Conservation (phyloP, 108 stramenopile species). For the Conticribra guillardii region DNA sequence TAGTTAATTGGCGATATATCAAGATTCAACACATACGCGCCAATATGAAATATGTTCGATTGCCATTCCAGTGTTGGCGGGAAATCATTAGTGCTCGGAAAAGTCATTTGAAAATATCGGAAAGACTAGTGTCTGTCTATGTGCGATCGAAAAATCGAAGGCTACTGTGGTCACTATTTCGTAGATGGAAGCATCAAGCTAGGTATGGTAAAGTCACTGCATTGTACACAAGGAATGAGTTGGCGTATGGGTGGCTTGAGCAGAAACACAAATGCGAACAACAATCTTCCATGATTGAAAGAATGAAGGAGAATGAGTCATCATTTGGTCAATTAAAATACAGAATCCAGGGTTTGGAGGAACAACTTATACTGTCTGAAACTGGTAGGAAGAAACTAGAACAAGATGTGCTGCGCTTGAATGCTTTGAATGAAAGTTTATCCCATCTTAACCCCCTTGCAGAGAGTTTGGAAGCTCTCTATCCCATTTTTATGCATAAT, state of each 20-base stretch:
- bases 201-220: slow-evolving; percentile 5
- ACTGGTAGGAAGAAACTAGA: neutral
- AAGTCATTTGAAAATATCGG: no score
- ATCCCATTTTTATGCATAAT: neutral
- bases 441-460: neutral
- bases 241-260: slow-evolving; percentile 9
- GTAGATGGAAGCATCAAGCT: slow-evolving; percentile 2
- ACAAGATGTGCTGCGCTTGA: neutral
- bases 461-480: neutral
- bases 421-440: neutral
- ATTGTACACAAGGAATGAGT: slow-evolving; percentile 8
- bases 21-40: no score
- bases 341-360: neutral
- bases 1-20: no score
- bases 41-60: no score
- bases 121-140: neutral
- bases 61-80: no score
- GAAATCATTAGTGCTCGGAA: no score
- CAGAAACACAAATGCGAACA: neutral
- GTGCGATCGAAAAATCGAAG: neutral
- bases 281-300: neutral
- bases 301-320: neutral
- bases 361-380: neutral
- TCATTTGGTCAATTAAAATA: neutral
- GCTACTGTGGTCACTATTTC: neutral